Evolutionary conservation across 208 protist genomes (phyloP).

Genomic region (Wallacemonas sp.): DNA sequence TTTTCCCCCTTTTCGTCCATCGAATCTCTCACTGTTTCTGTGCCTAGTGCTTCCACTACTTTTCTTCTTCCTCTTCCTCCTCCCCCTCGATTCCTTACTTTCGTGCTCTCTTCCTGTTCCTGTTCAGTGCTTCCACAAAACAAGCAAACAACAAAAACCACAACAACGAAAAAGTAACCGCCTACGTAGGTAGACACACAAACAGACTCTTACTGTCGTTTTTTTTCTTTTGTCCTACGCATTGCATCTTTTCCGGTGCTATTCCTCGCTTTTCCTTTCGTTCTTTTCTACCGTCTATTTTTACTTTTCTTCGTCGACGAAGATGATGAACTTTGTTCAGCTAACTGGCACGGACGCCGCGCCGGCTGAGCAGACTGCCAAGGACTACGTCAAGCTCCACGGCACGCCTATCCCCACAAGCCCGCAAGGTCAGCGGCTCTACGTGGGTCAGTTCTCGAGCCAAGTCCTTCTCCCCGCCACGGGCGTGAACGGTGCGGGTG

Average conservation of each 20-base stretch:
- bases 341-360: slow-evolving; percentile 9
- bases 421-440: slow-evolving; percentile 1
- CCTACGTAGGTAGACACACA: too few species aligned
- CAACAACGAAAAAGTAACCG: background rate
- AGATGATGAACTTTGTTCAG: slow-evolving; percentile 9
- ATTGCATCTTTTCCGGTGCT: background rate
- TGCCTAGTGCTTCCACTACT: background rate
- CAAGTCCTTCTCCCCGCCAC: background rate
- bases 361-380: slow-evolving; percentile 9
- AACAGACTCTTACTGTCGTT: too few species aligned
- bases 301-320: background rate
- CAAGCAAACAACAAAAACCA: background rate
- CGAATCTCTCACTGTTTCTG: background rate
- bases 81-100: background rate
- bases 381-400: slow-evolving; percentile 16
- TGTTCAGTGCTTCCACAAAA: background rate
- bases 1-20: too few species aligned
- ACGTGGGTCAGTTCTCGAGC: slow-evolving; percentile 9
- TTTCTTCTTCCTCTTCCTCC: background rate
- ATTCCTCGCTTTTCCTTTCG: background rate
- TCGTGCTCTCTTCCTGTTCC: slow-evolving; percentile 11
- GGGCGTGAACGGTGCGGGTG: background rate
- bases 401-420: background rate
- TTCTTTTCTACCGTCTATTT: background rate
- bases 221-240: background rate